Conservation (phyloP, 2,329 filamentous ascomycete genomes). For the Dactylellina leptospora region DNA sequence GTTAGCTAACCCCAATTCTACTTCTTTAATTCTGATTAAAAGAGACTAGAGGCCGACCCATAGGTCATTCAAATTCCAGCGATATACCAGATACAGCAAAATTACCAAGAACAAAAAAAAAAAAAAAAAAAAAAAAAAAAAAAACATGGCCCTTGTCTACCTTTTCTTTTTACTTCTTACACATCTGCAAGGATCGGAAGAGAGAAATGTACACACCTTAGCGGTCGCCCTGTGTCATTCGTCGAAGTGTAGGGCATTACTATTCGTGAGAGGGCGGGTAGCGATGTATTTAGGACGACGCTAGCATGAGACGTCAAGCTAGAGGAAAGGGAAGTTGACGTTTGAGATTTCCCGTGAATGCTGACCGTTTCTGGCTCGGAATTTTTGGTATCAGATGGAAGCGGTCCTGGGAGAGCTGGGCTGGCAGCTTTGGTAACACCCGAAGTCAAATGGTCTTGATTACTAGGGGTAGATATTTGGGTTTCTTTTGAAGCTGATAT, state of each 20-base stretch:
- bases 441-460: conserved; percentile 42
- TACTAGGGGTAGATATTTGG: conserved; percentile 35
- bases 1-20: conserved; percentile 21
- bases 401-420: conserved; percentile 24
- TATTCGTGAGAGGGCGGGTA: conserved; percentile 53
- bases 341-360: conserved; percentile 47
- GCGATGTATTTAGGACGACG: conserved; percentile 36
- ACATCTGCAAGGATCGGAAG: conserved; percentile 41
- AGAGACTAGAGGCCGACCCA: too few species aligned
- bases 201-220: conserved; percentile 38
- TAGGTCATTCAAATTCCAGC: background rate
- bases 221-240: conserved; percentile 47
- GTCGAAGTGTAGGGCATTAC: conserved; percentile 45
- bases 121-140: background rate
- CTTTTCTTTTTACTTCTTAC: background rate
- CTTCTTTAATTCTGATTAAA: background rate
- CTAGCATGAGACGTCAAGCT: conserved; percentile 41
- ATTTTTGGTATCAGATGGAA: conserved; percentile 34
- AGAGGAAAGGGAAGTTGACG: conserved; percentile 38
- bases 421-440: conserved; percentile 46
- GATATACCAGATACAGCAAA: conserved; percentile 3
- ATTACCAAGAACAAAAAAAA: too few species aligned
- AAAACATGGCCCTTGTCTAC: background rate
- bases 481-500: conserved; percentile 21
- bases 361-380: conserved; percentile 39